Conservation (phyloP, 495 filamentous ascomycete species). For the Xylaria curta region DNA sequence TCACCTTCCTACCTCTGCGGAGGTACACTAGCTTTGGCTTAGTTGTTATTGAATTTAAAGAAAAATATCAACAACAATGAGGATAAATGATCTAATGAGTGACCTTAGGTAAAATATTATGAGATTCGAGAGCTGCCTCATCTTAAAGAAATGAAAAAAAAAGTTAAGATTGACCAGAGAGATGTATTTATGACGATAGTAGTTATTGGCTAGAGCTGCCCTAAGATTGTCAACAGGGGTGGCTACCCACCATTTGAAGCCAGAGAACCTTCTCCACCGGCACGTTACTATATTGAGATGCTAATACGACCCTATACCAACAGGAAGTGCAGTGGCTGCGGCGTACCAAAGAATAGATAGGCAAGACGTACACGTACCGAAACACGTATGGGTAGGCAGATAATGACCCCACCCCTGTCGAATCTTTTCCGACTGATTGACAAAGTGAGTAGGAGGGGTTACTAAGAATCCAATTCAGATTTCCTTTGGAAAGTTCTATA, state of each 20-base stretch:
- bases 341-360: slow-evolving; percentile 2
- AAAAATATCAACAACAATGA: too few species aligned
- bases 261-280: background rate
- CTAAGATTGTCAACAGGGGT: background rate
- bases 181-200: background rate
- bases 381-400: background rate
- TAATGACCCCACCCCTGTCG: background rate
- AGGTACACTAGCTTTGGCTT: too few species aligned
- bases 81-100: too few species aligned
- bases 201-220: background rate
- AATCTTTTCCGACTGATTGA: background rate
- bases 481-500: background rate
- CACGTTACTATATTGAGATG: background rate
- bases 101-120: too few species aligned
- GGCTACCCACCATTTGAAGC: background rate
- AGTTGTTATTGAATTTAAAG: too few species aligned
- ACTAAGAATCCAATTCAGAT: background rate
- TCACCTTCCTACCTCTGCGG: too few species aligned
- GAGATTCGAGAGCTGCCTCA: too few species aligned
- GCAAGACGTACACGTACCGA: background rate
- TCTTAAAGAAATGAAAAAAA: too few species aligned
- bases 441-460: background rate
- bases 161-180: background rate
- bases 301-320: slow-evolving; percentile 1
- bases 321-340: background rate